These are phyloP conservation scores for Solanum ossicruentum DNA, from an alignment of 257 asterid species.

Conservation along the genomic window DNA sequence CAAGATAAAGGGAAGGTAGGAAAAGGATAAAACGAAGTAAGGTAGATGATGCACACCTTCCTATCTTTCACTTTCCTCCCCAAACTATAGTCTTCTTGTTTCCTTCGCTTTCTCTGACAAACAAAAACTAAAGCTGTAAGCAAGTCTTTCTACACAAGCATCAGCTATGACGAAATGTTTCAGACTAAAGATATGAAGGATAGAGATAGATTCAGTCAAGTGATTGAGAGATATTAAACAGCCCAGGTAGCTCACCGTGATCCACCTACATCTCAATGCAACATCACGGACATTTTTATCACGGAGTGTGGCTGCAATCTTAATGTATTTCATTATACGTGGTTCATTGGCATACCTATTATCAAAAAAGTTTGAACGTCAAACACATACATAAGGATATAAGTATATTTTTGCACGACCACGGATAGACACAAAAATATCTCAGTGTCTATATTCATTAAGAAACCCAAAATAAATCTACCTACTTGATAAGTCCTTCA, in stretches of 20 bases:
- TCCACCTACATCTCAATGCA: constrained; percentile 93
- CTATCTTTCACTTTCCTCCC: constrained; percentile 54
- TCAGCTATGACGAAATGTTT: neutral
- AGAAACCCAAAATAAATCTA: constrained; percentile 28
- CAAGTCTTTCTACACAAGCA: neutral
- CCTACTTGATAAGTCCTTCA: constrained; percentile 86
- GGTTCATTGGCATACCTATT: constrained; percentile 58
- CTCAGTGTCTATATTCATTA: neutral
- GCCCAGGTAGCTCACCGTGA: constrained; percentile 41
- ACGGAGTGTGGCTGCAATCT: constrained; percentile 63
- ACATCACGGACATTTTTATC: constrained; percentile 89
- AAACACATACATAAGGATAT: neutral
- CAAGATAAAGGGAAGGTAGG: neutral
- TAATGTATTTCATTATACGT: constrained; percentile 55
- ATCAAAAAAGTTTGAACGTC: neutral
- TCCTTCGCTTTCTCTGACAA: constrained; percentile 78
- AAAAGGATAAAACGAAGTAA: neutral
- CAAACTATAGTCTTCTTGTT: constrained; percentile 49
- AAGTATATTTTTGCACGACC: neutral
- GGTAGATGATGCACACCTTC: constrained; percentile 35
- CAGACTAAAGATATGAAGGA: neutral
- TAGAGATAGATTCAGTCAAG: neutral
- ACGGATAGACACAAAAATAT: neutral
- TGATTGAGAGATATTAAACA: constrained; percentile 3
- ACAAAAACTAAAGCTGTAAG: constrained; percentile 8